A percentile compares a stretch with the other conserved stretches of the same genome.
phyloP scores from a whole-genome alignment of 78 protist genomes.

The Speleostelium caveatum region DNA sequence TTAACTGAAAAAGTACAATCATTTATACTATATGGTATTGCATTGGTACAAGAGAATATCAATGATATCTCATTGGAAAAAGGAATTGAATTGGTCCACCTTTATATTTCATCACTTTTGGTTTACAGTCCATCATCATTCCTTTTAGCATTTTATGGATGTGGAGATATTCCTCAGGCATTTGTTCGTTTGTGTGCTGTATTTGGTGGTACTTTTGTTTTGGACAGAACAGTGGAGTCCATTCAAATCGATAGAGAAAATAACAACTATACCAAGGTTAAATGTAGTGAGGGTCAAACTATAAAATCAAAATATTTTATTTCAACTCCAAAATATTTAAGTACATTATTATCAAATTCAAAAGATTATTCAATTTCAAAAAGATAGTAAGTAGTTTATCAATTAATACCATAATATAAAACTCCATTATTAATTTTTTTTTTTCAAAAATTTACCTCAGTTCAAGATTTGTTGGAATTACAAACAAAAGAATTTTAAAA shows the following conservation, averaged over 20 bases:
- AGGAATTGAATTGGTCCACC: constrained; percentile 35
- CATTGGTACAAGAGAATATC: constrained; percentile 13
- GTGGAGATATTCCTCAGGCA: constrained; percentile 84
- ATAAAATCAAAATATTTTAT: constrained; percentile 31
- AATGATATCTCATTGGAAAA: constrained; percentile 6
- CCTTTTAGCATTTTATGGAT: constrained; percentile 76
- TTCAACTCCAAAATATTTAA: constrained; percentile 11
- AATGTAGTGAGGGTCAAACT: constrained; percentile 51
- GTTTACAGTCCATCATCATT: constrained; percentile 78
- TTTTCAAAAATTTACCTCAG: not conserved
- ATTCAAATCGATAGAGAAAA: not conserved
- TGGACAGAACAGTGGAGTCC: constrained; percentile 5
- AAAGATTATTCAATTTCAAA: constrained; percentile 3
- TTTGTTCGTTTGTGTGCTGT: constrained; percentile 84
- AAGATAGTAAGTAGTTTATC: constrained; percentile 10
- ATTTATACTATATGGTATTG: constrained; percentile 56
- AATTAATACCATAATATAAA: not conserved
- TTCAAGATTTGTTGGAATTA: constrained; percentile 58
- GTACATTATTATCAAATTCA: not conserved
- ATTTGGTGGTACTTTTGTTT: constrained; percentile 78
- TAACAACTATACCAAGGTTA: not conserved
- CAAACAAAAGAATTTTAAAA: constrained; percentile 3
- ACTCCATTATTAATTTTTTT: not conserved
- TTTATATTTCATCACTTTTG: constrained; percentile 60
- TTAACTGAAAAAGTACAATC: constrained; percentile 17